Base-by-base conservation (phyloP, 179 eudicot genomes). In the Drosera spatulata region DNA sequence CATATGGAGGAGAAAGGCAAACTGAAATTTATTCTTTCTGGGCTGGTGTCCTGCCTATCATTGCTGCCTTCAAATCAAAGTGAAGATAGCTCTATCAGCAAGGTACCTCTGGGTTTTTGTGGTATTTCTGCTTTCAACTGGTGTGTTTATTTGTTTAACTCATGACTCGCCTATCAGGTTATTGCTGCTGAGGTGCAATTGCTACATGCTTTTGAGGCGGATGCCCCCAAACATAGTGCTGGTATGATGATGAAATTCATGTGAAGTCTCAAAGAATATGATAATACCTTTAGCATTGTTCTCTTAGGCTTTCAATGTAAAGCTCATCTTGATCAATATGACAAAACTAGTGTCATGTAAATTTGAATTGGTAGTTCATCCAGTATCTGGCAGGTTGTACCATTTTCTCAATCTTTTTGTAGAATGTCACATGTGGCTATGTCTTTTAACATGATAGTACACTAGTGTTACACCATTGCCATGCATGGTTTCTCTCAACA, bases 141-240 rank as follows among this genome's bases (percentile, higher is more conserved):
- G 11, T 49, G 52, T 49, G 45, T 43, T 43, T 33, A 22, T 58
- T 22, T 53, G 53, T 22, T 58, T 58, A 65, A 45, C 77, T 88
- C 84, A 74, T 69, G 13, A 61, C 39, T 0, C 33, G 1, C 33
- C 33, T 22, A 22, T 22, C 33, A 22, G 33, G 33, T 22, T 22
- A 22, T 22, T 22, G 33, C 33, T 59, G 38, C 54, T 56, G 73
- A 63, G 39, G 14, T 53, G 41, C 66, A 59, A 53, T 57, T 75
- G 56, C 70, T 85, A 69, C 88, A 85, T 76, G 91, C 95, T 75
- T 88, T 78, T 77, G 94, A 88, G 78, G 79, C 78, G 39, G 88
- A 82, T 45, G 61, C 54, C 45, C 73, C 67, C 5, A 67, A 77
- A 62, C 74, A 80, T 69, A 45, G 73, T 63, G 56, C 79, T 79